Evolutionary conservation across 1,139 yeast genomes (phyloP).

Genomic region (Hanseniaspora uvarum): DNA sequence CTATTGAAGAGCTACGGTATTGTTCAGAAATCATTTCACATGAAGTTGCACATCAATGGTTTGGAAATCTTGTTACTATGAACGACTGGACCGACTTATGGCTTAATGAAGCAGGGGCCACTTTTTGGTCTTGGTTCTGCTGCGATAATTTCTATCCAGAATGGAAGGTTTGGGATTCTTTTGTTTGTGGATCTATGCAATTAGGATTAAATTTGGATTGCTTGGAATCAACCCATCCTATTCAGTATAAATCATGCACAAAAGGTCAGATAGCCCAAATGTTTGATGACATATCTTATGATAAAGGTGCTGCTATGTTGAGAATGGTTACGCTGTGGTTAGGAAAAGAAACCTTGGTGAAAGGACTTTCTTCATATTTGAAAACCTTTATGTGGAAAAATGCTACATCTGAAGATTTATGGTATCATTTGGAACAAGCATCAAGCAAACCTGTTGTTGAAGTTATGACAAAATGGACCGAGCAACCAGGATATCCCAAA

Average conservation of each 20-base stretch:
- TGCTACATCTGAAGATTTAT: slow-evolving; percentile 68
- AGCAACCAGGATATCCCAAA: slow-evolving; percentile 71
- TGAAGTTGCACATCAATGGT: slow-evolving; percentile 90
- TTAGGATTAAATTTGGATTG: slow-evolving; percentile 62
- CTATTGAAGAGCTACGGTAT: slow-evolving; percentile 57
- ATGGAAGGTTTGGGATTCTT: slow-evolving; percentile 75
- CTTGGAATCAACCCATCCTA: slow-evolving; percentile 73
- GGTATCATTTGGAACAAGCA: slow-evolving; percentile 64
- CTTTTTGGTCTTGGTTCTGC: slow-evolving; percentile 80
- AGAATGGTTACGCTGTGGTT: slow-evolving; percentile 67
- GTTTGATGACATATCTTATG: slow-evolving; percentile 74
- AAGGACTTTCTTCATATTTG: slow-evolving; percentile 68
- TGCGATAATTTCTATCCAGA: slow-evolving; percentile 69
- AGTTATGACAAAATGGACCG: slow-evolving; percentile 75
- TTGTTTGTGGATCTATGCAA: slow-evolving; percentile 59
- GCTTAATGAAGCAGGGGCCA: slow-evolving; percentile 87
- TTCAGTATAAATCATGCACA: slow-evolving; percentile 70
- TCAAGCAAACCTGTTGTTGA: slow-evolving; percentile 62
- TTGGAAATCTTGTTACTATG: slow-evolving; percentile 85
- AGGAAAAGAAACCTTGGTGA: slow-evolving; percentile 63
- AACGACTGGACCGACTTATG: slow-evolving; percentile 92
- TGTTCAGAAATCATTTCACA: slow-evolving; percentile 84
- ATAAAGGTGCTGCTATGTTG: slow-evolving; percentile 73
- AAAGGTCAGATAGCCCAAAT: slow-evolving; percentile 81
- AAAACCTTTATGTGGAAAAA: slow-evolving; percentile 62